These are phyloP conservation scores for Hypocreales sp. DNA, from an alignment of 2,329 filamentous ascomycete species.

Conservation along the genomic window DNA sequence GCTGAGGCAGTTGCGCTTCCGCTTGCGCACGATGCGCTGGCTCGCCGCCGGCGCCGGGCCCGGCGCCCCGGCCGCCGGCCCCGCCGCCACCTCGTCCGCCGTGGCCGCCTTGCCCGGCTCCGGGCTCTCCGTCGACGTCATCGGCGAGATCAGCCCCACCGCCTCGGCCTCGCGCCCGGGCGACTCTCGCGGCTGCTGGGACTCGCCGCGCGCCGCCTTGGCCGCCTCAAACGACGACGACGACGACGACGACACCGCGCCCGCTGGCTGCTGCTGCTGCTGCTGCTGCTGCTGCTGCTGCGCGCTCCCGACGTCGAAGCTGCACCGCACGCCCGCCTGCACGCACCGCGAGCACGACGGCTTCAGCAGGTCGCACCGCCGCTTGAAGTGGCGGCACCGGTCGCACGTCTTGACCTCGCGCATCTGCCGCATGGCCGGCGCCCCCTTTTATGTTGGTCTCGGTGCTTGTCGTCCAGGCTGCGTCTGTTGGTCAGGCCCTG, in stretches of 20 bases:
- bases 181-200: slow-evolving; percentile 2
- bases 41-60: background rate
- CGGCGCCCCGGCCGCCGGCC: slow-evolving; percentile 1
- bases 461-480: too few relatives aligned
- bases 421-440: slow-evolving; percentile 14
- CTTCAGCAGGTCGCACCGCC: slow-evolving; percentile 18
- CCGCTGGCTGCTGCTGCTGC: background rate
- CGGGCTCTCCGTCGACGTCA: slow-evolving; percentile 12
- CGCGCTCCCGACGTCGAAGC: slow-evolving; percentile 9
- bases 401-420: slow-evolving; percentile 20
- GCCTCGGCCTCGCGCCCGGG: slow-evolving; percentile 4
- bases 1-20: slow-evolving; percentile 20
- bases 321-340: slow-evolving; percentile 16
- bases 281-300: background rate
- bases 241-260: background rate
- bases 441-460: too few relatives aligned
- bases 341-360: slow-evolving; percentile 18
- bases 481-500: too few relatives aligned
- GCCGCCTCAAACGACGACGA: too few relatives aligned
- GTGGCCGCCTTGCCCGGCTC: slow-evolving; percentile 6
- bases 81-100: slow-evolving; percentile 2
- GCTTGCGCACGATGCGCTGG: slow-evolving; percentile 15
- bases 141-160: slow-evolving; percentile 12
- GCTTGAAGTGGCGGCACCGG: slow-evolving; percentile 20
- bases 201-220: background rate